A percentile compares a stretch with the other conserved stretches of the same genome.
Conservation (phyloP, 169 alveolate genomes). For the Neospora caninum region DNA sequence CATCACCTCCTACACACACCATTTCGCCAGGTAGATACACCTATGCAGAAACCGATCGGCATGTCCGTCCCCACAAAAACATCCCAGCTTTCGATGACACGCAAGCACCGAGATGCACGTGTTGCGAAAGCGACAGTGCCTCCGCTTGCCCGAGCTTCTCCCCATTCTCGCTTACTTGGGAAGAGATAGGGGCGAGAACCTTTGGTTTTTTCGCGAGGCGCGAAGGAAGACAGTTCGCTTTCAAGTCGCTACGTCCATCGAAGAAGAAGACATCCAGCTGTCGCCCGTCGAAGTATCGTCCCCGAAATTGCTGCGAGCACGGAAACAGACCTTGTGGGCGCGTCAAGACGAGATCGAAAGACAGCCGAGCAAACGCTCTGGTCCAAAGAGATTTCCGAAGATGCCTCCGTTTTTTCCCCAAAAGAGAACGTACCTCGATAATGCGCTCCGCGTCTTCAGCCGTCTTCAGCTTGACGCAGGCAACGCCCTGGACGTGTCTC, state of each 20-base stretch:
- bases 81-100: no score
- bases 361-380: not conserved
- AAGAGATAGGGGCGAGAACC: not conserved
- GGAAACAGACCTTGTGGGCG: not conserved
- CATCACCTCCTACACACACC: no score
- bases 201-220: not conserved
- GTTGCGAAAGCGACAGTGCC: no score
- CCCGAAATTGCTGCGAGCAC: constrained; percentile 76
- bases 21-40: no score
- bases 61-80: no score
- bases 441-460: constrained; percentile 84
- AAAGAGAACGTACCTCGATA: constrained; percentile 66
- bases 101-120: no score
- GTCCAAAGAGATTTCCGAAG: not conserved
- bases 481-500: constrained; percentile 89
- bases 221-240: constrained; percentile 81
- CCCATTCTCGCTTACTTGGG: not conserved
- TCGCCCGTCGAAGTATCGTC: constrained; percentile 80
- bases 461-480: constrained; percentile 83
- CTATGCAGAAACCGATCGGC: no score
- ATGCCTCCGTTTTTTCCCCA: no score
- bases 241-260: constrained; percentile 86
- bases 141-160: no score
- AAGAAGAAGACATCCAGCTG: constrained; percentile 85
- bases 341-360: not conserved